phyloP scores from a whole-genome alignment of 768 basidiomycete genomes.

The Porphyrellus cyaneotinctus region DNA sequence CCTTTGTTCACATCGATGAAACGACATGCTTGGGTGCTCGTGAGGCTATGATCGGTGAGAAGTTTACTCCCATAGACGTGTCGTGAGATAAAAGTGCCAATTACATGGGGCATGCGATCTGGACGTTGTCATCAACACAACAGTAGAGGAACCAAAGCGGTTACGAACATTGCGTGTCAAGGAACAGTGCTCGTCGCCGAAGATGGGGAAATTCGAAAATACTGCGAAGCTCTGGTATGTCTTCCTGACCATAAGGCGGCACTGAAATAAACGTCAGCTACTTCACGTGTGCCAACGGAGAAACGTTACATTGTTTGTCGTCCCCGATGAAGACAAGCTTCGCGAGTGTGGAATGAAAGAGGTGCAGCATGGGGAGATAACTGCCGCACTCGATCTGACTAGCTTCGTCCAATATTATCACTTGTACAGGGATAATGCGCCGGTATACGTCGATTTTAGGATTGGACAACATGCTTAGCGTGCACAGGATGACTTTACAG shows the following conservation, averaged over 20 bases:
- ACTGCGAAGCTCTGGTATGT: constrained; percentile 58
- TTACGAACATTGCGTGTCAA: constrained; percentile 69
- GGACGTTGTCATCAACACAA: neutral
- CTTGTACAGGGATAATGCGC: constrained; percentile 32
- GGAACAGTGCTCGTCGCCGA: constrained; percentile 41
- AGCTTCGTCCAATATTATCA: constrained; percentile 45
- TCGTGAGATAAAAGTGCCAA: constrained; percentile 66
- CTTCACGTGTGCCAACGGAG: neutral
- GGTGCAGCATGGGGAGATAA: constrained; percentile 36
- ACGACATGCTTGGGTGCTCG: constrained; percentile 30
- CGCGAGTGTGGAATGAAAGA: constrained; percentile 23
- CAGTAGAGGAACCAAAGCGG: neutral
- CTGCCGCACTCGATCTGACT: constrained; percentile 42
- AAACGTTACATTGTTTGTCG: constrained; percentile 32
- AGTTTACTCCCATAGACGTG: constrained; percentile 59
- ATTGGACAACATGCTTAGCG: constrained; percentile 44
- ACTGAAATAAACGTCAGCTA: constrained; percentile 39
- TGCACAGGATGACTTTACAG: constrained; percentile 42
- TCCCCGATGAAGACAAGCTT: constrained; percentile 41
- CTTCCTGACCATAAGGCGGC: constrained; percentile 74
- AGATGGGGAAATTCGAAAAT: constrained; percentile 73
- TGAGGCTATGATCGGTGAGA: constrained; percentile 48
- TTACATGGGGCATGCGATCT: constrained; percentile 83
- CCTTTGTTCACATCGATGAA: constrained; percentile 40
- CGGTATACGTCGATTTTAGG: constrained; percentile 13